Evolutionary conservation across 106 monocot species (phyloP).

Genomic region (Iris macrosiphon): DNA sequence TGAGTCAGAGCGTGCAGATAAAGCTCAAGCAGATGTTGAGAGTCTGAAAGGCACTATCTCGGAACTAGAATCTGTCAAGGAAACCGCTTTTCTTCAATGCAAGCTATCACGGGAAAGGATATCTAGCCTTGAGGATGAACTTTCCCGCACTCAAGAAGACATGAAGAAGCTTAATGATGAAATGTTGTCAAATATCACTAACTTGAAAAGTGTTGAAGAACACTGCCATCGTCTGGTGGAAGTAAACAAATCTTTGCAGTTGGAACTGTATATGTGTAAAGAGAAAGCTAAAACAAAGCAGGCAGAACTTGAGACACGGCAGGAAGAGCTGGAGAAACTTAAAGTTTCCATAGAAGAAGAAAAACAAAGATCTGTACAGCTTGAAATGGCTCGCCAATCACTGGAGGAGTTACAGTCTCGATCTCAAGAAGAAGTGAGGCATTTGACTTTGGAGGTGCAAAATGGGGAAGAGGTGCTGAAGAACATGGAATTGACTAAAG

Average conservation of each 20-base stretch:
- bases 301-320: slow-evolving; percentile 16
- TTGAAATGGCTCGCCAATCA: slow-evolving; percentile 24
- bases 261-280: slow-evolving; percentile 8
- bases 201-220: slow-evolving; percentile 25
- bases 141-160: slow-evolving; percentile 27
- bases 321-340: slow-evolving; percentile 22
- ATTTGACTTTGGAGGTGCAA: slow-evolving; percentile 19
- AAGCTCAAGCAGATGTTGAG: too few species aligned
- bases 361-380: slow-evolving; percentile 6
- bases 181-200: slow-evolving; percentile 4
- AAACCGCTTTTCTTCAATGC: slow-evolving; percentile 29
- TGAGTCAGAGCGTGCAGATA: slow-evolving; percentile 21
- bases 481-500: slow-evolving; percentile 26
- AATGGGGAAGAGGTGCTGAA: slow-evolving; percentile 23
- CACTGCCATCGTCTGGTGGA: slow-evolving; percentile 19
- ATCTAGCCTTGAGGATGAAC: slow-evolving; percentile 31
- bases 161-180: slow-evolving; percentile 37
- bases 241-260: slow-evolving; percentile 16
- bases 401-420: slow-evolving; percentile 14
- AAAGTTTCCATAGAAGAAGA: slow-evolving; percentile 17
- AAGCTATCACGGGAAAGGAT: slow-evolving; percentile 21
- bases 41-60: slow-evolving; percentile 29
- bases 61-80: slow-evolving; percentile 34
- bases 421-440: slow-evolving; percentile 32
- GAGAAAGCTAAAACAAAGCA: slow-evolving; percentile 18